Conservation (phyloP, 441 rosid species). For the Jatropha multifida region DNA sequence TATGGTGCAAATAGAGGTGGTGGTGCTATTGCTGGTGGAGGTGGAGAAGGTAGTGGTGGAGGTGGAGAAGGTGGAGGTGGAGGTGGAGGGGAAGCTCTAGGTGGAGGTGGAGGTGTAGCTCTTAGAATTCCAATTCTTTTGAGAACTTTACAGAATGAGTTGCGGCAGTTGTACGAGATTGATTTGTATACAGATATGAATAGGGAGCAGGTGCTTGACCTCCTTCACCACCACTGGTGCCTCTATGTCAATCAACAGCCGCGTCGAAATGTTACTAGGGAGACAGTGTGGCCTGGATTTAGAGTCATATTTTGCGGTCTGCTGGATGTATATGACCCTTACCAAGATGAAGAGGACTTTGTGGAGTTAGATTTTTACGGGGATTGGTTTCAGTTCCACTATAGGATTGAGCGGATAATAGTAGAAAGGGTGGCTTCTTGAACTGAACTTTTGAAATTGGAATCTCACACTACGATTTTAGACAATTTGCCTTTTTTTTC, state of each 20-base stretch:
- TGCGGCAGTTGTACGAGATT: not conserved
- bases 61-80: not conserved
- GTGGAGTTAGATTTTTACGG: not conserved
- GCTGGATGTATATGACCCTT: not conserved
- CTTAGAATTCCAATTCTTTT: not conserved
- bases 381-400: not conserved
- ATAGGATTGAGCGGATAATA: not conserved
- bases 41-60: no score
- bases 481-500: no score
- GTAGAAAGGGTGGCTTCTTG: not conserved
- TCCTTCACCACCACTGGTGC: not conserved
- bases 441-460: no score
- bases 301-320: not conserved
- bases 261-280: not conserved
- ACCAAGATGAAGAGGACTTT: not conserved
- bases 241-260: not conserved
- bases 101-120: no score
- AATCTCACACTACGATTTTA: no score
- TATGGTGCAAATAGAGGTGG: not conserved
- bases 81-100: not conserved
- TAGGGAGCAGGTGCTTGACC: not conserved
- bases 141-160: not conserved
- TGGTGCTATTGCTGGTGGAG: not conserved
- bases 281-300: not conserved
- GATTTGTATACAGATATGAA: not conserved